phyloP scores from a whole-genome alignment of 441 rosid genomes.

The Raphanus hybrid region DNA sequence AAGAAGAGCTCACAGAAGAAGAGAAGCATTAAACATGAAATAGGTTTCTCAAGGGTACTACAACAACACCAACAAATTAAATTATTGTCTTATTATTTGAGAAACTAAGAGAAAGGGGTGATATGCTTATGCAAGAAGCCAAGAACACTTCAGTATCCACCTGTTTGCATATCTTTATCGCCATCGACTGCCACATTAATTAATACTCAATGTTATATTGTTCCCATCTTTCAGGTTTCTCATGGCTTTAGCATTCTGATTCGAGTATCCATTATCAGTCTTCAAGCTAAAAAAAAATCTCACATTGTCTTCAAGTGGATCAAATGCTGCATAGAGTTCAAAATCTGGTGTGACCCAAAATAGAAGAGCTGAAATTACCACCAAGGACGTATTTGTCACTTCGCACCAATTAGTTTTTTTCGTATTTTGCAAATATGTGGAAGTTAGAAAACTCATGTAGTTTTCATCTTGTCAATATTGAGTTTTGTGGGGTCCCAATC shows the following conservation, averaged over 20 bases:
- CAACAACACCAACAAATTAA: constrained; percentile 18
- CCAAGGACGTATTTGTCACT: constrained; percentile 11
- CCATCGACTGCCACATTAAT: constrained; percentile 65
- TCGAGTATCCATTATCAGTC: neutral
- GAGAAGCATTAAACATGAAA: constrained; percentile 21
- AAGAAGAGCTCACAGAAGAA: constrained; percentile 15
- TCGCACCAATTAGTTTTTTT: constrained; percentile 5
- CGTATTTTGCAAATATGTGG: too few relatives aligned
- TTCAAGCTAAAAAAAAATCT: neutral
- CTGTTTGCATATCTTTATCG: constrained; percentile 89
- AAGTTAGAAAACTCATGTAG: too few relatives aligned
- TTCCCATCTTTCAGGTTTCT: neutral
- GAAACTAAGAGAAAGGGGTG: constrained; percentile 3
- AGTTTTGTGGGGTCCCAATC: constrained; percentile 84
- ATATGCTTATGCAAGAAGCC: too few relatives aligned
- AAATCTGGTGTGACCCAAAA: constrained; percentile 97
- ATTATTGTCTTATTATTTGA: constrained; percentile 19
- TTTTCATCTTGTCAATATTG: constrained; percentile 91
- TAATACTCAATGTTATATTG: neutral
- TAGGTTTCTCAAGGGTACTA: constrained; percentile 24
- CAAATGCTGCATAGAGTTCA: constrained; percentile 81
- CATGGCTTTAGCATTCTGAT: neutral
- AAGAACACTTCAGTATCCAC: constrained; percentile 30
- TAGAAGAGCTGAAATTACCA: constrained; percentile 63
- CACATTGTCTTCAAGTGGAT: constrained; percentile 99